Evolutionary conservation across 2,329 filamentous ascomycete genomes (phyloP).

Genomic region (Dothideomycetidae sp.): DNA sequence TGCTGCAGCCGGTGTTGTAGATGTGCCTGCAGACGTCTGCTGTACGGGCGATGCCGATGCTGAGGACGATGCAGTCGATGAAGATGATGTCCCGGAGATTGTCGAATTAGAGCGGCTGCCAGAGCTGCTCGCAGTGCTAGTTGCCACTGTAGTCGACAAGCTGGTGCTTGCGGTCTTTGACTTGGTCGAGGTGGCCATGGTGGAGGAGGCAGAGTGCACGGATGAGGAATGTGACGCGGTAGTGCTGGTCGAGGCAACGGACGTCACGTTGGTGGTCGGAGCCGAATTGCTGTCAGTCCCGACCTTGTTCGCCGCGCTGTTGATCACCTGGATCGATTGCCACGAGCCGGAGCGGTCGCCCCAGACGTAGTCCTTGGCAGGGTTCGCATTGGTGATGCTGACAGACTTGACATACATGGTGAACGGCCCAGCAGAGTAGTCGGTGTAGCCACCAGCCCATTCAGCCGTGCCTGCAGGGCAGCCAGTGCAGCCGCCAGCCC

Average conservation of each 20-base stretch:
- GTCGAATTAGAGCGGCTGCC: constrained; percentile 1
- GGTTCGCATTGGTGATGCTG: constrained; percentile 39
- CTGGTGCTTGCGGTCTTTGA: background rate
- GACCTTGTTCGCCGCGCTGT: background rate
- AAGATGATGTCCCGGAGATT: background rate
- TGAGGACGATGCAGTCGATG: background rate
- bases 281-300: background rate
- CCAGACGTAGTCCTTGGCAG: constrained; percentile 37
- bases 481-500: constrained; percentile 34
- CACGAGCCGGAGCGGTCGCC: constrained; percentile 34
- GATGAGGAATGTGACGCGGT: background rate
- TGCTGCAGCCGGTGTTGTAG: constrained; percentile 1
- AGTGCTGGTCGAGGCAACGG: background rate
- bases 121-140: constrained; percentile 3
- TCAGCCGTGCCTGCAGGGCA: constrained; percentile 44
- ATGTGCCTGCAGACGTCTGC: constrained; percentile 2
- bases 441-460: constrained; percentile 50
- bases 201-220: constrained; percentile 1
- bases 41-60: constrained; percentile 3
- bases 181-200: constrained; percentile 6
- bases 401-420: constrained; percentile 38
- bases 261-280: background rate
- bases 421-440: constrained; percentile 35
- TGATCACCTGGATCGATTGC: constrained; percentile 42
- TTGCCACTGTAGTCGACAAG: background rate